Base-by-base conservation (phyloP, 495 filamentous ascomycete species). In the Aspergillus funiculosus region DNA sequence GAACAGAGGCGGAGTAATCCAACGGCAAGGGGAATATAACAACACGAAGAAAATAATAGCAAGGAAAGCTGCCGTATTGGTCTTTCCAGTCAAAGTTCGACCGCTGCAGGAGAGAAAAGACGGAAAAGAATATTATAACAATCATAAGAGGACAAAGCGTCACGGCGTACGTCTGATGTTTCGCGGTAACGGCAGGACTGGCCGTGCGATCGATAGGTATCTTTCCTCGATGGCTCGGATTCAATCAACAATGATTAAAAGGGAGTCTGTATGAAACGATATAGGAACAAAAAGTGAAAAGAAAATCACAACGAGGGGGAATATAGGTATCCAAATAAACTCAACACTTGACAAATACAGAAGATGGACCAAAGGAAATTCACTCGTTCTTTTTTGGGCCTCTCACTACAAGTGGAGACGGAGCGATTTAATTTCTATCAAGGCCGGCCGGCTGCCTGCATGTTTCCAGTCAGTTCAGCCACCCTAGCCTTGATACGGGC, bases 401-500 rank as follows among this genome's bases (percentile, higher is more conserved):
- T n/a, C n/a, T n/a, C n/a, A n/a, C n/a, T n/a, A n/a, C n/a, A n/a
- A n/a, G n/a, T n/a, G n/a, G n/a, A n/a, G n/a, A n/a, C n/a, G n/a
- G n/a, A n/a, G n/a, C n/a, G 6, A 7, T 6, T 24, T 17, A 6
- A 0, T 3, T 14, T 43, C 20, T 39, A n/a, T 22, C 17, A 36
- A 26, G 14, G 26, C 53, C 57, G 60, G n/a, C 46, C 55, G 9
- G 54, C 54, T 17, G 56, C 55, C 43, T 92, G 85, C 75, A 86
- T 82, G 64, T 83, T 85, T 48, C 85, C 85, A 9, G 94, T 98
- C 56, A 98, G 65, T 66, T 95, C 87, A 34, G 92, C 92, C 35
- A 98, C 94, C 26, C 92, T 79, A 43, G 94, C 94, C 68, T 96
- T 96, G 77, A 98, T 98, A 43, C 94, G 86, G 26, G 92, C 92